phyloP scores from a whole-genome alignment of 306 rosid species.

The Quercus cerris region DNA sequence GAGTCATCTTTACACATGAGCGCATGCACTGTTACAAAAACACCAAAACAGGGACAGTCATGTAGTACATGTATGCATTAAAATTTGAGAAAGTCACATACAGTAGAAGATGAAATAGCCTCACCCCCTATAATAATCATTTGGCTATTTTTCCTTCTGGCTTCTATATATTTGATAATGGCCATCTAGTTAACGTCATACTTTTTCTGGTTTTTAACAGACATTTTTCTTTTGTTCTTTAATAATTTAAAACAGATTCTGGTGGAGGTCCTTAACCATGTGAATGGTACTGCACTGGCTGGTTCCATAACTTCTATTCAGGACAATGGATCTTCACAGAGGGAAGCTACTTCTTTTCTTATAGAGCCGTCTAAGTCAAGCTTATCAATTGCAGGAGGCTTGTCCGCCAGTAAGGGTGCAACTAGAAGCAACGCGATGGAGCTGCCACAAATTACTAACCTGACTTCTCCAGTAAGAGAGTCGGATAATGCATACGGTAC shows the following conservation, averaged over 20 bases:
- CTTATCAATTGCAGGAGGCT: slow-evolving; percentile 81
- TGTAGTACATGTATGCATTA: not conserved
- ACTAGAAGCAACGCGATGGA: slow-evolving; percentile 58
- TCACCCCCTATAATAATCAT: not conserved
- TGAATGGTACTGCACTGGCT: slow-evolving; percentile 40
- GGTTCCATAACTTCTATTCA: slow-evolving; percentile 48
- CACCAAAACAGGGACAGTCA: not conserved
- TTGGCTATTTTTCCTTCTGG: not conserved
- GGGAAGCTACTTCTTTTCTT: slow-evolving; percentile 65
- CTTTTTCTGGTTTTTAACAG: slow-evolving; percentile 27
- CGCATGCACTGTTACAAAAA: not conserved
- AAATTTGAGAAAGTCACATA: not conserved
- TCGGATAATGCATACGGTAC: slow-evolving; percentile 54
- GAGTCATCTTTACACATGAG: not conserved
- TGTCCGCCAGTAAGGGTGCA: slow-evolving; percentile 74
- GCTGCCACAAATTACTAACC: slow-evolving; percentile 52
- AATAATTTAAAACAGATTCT: slow-evolving; percentile 63
- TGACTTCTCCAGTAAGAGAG: slow-evolving; percentile 62
- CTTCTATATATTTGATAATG: not conserved
- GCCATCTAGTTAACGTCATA: slow-evolving; percentile 19
- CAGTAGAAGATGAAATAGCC: not conserved
- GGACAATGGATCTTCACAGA: slow-evolving; percentile 75
- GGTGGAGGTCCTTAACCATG: slow-evolving; percentile 78
- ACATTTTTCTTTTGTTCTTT: slow-evolving; percentile 29
- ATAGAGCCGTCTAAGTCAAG: slow-evolving; percentile 78